These are phyloP conservation scores for Corynascus novoguineensis DNA, from an alignment of 495 filamentous ascomycete genomes.

Conservation along the genomic window DNA sequence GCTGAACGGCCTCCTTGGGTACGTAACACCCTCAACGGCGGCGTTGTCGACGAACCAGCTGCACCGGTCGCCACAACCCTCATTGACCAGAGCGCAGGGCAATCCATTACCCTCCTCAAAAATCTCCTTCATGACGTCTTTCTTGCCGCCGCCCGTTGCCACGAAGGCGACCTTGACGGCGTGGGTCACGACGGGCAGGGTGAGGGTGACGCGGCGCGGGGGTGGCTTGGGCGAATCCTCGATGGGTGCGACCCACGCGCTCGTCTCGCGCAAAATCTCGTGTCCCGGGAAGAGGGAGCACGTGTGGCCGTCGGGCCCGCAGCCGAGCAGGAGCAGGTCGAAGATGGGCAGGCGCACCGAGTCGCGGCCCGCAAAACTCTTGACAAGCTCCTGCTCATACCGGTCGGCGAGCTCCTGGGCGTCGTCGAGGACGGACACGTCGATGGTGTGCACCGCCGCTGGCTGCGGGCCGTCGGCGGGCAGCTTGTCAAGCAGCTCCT, in stretches of 20 bases:
- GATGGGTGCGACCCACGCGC: conserved; percentile 88
- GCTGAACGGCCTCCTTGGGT: conserved; percentile 56
- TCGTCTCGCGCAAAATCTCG: conserved; percentile 75
- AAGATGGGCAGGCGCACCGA: conserved; percentile 89
- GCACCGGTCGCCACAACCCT: conserved; percentile 71
- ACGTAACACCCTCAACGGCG: conserved; percentile 77
- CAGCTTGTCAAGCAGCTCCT: conserved; percentile 82
- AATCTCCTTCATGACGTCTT: conserved; percentile 84
- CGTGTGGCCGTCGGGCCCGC: conserved; percentile 93
- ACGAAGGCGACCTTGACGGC: conserved; percentile 82
- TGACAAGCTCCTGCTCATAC: conserved; percentile 86
- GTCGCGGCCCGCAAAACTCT: conserved; percentile 75
- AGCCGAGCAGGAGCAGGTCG: conserved; percentile 86
- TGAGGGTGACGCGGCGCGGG: conserved; percentile 82
- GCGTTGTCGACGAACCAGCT: conserved; percentile 90
- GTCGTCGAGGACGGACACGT: conserved; percentile 65
- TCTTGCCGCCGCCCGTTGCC: conserved; percentile 82
- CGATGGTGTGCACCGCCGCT: conserved; percentile 71
- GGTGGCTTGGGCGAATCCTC: conserved; percentile 94
- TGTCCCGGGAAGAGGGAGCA: conserved; percentile 94
- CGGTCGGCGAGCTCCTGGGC: conserved; percentile 86
- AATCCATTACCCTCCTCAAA: conserved; percentile 75
- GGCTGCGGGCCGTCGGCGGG: conserved; percentile 60
- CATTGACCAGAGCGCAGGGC: conserved; percentile 83
- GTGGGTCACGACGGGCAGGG: conserved; percentile 80